These are phyloP conservation scores for Ophiorrhiza pumila DNA, from an alignment of 257 asterid genomes.

Conservation along the genomic window DNA sequence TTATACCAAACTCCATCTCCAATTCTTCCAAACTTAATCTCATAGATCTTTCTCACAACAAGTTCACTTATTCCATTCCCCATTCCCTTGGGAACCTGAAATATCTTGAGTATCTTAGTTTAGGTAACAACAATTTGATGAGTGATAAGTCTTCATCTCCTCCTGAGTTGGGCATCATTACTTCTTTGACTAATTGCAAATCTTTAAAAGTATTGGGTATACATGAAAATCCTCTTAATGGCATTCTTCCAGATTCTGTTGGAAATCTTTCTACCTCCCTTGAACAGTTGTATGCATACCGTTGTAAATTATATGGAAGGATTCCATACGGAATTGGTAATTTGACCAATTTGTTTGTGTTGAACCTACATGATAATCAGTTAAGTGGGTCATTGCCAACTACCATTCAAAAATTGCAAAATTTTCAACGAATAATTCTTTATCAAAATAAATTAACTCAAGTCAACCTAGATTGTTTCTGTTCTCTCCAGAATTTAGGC, in stretches of 20 bases:
- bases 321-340: constrained; percentile 13
- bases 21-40: constrained; percentile 21
- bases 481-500: constrained; percentile 1
- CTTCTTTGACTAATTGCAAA: constrained; percentile 3
- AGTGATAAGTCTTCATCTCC: too few species aligned
- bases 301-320: neutral
- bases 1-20: constrained; percentile 27
- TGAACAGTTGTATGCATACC: neutral
- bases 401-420: neutral
- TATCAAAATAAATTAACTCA: neutral
- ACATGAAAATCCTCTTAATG: neutral
- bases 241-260: neutral
- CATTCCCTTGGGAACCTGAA: constrained; percentile 25
- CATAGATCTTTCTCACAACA: constrained; percentile 10
- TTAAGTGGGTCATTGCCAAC: constrained; percentile 11
- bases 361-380: neutral
- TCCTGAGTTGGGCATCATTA: constrained; percentile 11
- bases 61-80: constrained; percentile 24
- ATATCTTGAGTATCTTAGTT: neutral
- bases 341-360: constrained; percentile 3
- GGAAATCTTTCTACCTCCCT: constrained; percentile 13
- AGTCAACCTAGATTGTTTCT: neutral
- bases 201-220: neutral
- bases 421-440: neutral
- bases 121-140: neutral